Conservation (phyloP, 164 flowering plant genomes). For the Macadamia integrifolia region DNA sequence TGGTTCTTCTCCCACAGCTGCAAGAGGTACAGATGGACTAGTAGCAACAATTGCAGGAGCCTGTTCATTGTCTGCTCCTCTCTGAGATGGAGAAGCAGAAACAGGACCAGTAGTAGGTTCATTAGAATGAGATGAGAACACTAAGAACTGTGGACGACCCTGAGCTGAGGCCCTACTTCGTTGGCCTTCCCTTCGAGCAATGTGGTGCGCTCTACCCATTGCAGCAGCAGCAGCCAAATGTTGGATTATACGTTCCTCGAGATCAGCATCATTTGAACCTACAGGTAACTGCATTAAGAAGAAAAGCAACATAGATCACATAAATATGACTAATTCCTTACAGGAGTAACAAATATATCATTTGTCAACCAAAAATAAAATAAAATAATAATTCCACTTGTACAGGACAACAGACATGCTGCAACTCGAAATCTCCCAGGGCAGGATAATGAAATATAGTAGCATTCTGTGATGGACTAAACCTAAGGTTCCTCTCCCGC, state of each 20-base stretch:
- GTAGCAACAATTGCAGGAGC: constrained; percentile 20
- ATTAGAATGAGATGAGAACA: constrained; percentile 58
- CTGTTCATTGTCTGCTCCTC: constrained; percentile 37
- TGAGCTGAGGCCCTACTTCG: constrained; percentile 56
- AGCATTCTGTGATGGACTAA: constrained; percentile 49
- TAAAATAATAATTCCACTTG: not conserved
- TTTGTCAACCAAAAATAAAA: not conserved
- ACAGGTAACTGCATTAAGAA: constrained; percentile 52
- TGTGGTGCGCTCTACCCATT: constrained; percentile 77
- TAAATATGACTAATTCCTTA: too few relatives aligned
- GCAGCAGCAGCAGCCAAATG: constrained; percentile 98
- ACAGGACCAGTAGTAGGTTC: constrained; percentile 31
- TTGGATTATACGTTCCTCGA: constrained; percentile 90
- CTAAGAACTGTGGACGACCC: constrained; percentile 64
- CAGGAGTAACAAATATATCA: not conserved
- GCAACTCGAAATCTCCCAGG: constrained; percentile 75
- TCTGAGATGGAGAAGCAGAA: constrained; percentile 32
- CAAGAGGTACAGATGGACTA: constrained; percentile 26
- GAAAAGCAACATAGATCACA: not conserved
- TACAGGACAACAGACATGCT: constrained; percentile 44
- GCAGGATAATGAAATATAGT: constrained; percentile 75
- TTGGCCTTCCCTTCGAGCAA: constrained; percentile 68
- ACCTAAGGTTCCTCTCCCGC: constrained; percentile 56
- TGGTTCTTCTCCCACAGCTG: constrained; percentile 30
- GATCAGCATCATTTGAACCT: constrained; percentile 65